Evolutionary conservation across 768 basidiomycete species (phyloP).

Genomic region (Leccinum pellstonianum): DNA sequence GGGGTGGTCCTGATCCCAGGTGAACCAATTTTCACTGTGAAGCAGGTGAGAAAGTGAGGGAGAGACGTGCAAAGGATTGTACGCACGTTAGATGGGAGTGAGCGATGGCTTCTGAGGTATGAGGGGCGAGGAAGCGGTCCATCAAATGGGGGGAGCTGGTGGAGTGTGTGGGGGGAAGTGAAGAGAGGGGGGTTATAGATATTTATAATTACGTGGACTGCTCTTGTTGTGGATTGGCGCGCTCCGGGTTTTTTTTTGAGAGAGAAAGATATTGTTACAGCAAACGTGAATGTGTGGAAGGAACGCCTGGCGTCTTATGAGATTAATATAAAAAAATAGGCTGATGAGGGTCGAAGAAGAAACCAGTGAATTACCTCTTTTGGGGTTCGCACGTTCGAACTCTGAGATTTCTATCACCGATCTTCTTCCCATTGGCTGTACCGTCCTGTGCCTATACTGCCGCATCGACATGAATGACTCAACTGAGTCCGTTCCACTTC

Average conservation of each 20-base stretch:
- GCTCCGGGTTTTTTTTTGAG: not conserved
- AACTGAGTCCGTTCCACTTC: no score
- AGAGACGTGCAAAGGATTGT: not conserved
- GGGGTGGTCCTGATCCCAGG: constrained; percentile 70
- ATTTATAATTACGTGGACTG: constrained; percentile 7
- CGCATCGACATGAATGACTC: no score
- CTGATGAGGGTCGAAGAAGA: not conserved
- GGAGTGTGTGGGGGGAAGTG: not conserved
- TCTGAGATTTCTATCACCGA: not conserved
- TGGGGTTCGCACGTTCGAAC: constrained; percentile 27
- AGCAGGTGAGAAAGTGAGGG: constrained; percentile 16
- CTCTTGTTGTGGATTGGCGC: constrained; percentile 8
- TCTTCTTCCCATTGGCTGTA: no score
- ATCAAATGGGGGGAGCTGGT: constrained; percentile 34
- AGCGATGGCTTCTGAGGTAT: constrained; percentile 72
- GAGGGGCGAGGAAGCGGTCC: constrained; percentile 72
- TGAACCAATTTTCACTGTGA: constrained; percentile 61
- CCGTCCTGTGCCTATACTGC: no score
- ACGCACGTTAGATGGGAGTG: constrained; percentile 66
- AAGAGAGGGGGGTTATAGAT: not conserved
- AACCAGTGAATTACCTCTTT: constrained; percentile 18
- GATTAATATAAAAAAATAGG: not conserved
- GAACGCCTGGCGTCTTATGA: constrained; percentile 8
- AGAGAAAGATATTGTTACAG: not conserved
- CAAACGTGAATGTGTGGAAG: not conserved